A percentile compares a stretch with the other conserved stretches of the same genome.
Conservation (phyloP, 768 basidiomycete genomes). For the Kwoniella newhampshirensis region DNA sequence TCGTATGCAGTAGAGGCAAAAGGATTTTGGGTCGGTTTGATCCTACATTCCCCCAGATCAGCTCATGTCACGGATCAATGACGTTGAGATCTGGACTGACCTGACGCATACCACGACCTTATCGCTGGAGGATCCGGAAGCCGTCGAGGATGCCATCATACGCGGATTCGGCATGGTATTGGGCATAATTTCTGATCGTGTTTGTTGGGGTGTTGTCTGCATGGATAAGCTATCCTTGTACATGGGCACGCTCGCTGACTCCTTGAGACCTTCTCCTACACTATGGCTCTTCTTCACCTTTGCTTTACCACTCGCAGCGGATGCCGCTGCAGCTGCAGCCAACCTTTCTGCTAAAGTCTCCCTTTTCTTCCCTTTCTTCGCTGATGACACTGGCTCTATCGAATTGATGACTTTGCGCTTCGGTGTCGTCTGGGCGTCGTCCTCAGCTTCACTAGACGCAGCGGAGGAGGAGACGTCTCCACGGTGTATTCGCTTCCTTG, state of each 20-base stretch:
- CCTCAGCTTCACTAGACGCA: slow-evolving; percentile 28
- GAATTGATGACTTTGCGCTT: slow-evolving; percentile 35
- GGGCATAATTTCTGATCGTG: slow-evolving; percentile 10
- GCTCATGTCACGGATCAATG: slow-evolving; percentile 3
- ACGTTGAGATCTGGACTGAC: slow-evolving; percentile 30
- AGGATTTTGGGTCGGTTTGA: slow-evolving; percentile 41
- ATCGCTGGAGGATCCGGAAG: slow-evolving; percentile 18
- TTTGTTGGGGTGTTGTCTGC: neutral
- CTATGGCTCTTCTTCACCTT: slow-evolving; percentile 29
- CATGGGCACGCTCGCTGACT: slow-evolving; percentile 2
- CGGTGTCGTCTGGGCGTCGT: slow-evolving; percentile 30
- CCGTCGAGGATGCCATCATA: neutral
- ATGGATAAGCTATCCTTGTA: slow-evolving; percentile 1
- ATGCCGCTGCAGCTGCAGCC: slow-evolving; percentile 27
- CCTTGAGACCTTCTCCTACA: slow-evolving; percentile 17
- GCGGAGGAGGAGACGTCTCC: slow-evolving; percentile 46
- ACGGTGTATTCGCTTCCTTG: slow-evolving; percentile 30
- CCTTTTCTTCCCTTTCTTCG: slow-evolving; percentile 21
- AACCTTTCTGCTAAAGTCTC: slow-evolving; percentile 35
- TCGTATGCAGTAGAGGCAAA: slow-evolving; percentile 44
- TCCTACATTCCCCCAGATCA: slow-evolving; percentile 18
- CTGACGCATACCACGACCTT: slow-evolving; percentile 50
- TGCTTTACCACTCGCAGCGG: slow-evolving; percentile 25
- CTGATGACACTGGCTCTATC: slow-evolving; percentile 23
- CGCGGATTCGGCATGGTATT: neutral